Evolutionary conservation across 164 flowering plant species (phyloP).

Genomic region (Tinospora cordifolia): DNA sequence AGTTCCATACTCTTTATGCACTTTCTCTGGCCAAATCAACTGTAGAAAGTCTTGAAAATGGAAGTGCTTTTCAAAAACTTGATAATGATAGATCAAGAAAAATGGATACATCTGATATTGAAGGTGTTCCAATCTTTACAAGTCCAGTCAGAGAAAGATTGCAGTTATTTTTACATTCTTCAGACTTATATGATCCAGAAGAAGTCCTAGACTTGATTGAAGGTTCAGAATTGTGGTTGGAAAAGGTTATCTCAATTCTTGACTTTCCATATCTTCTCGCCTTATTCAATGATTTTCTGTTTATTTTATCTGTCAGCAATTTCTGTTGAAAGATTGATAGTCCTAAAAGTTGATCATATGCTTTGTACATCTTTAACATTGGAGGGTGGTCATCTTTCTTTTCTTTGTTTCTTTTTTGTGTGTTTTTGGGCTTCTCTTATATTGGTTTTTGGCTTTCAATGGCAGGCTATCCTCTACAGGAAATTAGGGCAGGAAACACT

Average conservation of each 20-base stretch:
- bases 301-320: not conserved
- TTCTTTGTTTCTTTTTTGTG: not conserved
- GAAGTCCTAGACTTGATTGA: slow-evolving; percentile 89
- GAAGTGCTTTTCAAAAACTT: slow-evolving; percentile 17
- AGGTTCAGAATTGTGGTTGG: slow-evolving; percentile 89
- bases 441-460: slow-evolving; percentile 11
- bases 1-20: slow-evolving; percentile 79
- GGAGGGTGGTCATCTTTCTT: not conserved
- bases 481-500: slow-evolving; percentile 89
- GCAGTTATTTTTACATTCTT: slow-evolving; percentile 80
- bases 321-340: not conserved
- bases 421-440: not conserved
- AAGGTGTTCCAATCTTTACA: slow-evolving; percentile 28
- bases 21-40: slow-evolving; percentile 85
- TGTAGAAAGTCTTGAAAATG: slow-evolving; percentile 42
- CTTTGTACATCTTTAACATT: not conserved
- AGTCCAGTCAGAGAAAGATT: slow-evolving; percentile 61
- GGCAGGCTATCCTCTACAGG: slow-evolving; percentile 90
- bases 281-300: not conserved
- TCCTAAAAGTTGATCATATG: not conserved
- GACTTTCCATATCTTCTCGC: slow-evolving; percentile 1
- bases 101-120: slow-evolving; percentile 21
- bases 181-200: slow-evolving; percentile 89
- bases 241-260: slow-evolving; percentile 51
- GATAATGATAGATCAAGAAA: slow-evolving; percentile 16